Base-by-base conservation (phyloP, 352 stramenopile genomes). In the Aphanomyces astaci region DNA sequence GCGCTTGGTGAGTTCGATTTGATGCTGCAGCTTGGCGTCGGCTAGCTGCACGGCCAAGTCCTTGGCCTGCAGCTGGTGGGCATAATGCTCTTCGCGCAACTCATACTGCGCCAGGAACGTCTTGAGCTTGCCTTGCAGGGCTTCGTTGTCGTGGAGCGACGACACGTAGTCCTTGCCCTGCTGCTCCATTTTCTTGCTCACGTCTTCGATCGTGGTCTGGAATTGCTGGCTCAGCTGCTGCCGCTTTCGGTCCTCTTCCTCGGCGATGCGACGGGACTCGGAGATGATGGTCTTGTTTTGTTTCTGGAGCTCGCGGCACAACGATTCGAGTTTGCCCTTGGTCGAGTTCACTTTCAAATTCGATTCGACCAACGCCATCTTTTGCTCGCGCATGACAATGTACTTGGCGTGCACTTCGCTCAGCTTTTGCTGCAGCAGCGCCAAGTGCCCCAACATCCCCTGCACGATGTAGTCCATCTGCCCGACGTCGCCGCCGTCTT, bases 131-230 rank as follows among this genome's bases (percentile, higher is more conserved):
- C 86, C 80, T 68, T 95, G 84, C 10, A 95, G 73, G 81, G 72
- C 86, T 69, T 95, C 86, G 60, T 95, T 95, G 52, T 95, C 86
- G 69, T 91, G 84, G 27, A 95, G 71, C 7, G 86, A 90, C 2
- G 80, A 71, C 56, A 95, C 78, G 70, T 95, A 93, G 72, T 95
- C 86, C 27, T 92, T 78, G 36, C 81, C 76, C 59, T 95, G 84
- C 48, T 92, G 79, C 36, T 95, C 86, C 86, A 95, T 95, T 71
- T 93, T 95, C n/a, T 75, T 66, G 72, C 86, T 91, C 52, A 95
- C 86, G 75, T 93, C 84, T 70, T 93, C 86, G 31, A 95, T 93
- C 22, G 86, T 95, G 51, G 81, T 93, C 31, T 95, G 83, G 36
- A 95, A 95, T 52, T 92, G 84, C 11, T 73, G 56, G 19, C 81